Evolutionary conservation across 2,329 filamentous ascomycete genomes (phyloP), one percentile per base, ranked within the genome.

Genomic region (Paecilomyces formosus): DNA sequence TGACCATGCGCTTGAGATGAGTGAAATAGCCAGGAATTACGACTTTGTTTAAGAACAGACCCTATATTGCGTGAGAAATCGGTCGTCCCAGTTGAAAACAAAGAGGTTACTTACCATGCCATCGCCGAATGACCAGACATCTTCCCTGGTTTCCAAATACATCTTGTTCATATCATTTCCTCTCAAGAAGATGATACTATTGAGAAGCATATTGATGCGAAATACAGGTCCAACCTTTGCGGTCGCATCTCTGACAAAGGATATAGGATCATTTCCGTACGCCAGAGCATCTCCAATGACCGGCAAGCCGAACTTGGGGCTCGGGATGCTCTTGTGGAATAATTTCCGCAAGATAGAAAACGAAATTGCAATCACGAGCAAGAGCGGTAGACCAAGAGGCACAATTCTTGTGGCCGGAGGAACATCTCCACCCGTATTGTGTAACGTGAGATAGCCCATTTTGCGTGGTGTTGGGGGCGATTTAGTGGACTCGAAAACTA

Each of bases 81-180:
- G 3, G 15, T 52, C 3, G 12, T 24, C 12, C 12, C 3, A 26
- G 2, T 28, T 13, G 8, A 24, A 12, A 52, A 52, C 2, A 15
- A 6, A 24, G 6, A 5, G n/a, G 11, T n/a, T 6, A 52, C 50
- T 15, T 52, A 52, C 50, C 50, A 63, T 62, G 12, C 60, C 60
- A 52, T 62, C 61, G 15, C 61, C 61, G 21, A 62, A 63, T 11
- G 61, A 63, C 61, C 61, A 63, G 31, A 60, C 56, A 26, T 63
- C 60, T 45, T 63, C 61, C 49, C 61, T 54, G 21, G 58, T 54
- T 35, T 63, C 53, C 31, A 64, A 50, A 30, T 62, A 59, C 28
- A 60, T 33, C 18, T 54, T 62, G 54, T 64, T 58, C n/a, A 63
- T 22, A 35, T 54, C 15, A 39, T 57, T n/a, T 26, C 58, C 54